These are phyloP conservation scores for Capsicum rhomboideum DNA, from an alignment of 257 asterid genomes.

Conservation along the genomic window DNA sequence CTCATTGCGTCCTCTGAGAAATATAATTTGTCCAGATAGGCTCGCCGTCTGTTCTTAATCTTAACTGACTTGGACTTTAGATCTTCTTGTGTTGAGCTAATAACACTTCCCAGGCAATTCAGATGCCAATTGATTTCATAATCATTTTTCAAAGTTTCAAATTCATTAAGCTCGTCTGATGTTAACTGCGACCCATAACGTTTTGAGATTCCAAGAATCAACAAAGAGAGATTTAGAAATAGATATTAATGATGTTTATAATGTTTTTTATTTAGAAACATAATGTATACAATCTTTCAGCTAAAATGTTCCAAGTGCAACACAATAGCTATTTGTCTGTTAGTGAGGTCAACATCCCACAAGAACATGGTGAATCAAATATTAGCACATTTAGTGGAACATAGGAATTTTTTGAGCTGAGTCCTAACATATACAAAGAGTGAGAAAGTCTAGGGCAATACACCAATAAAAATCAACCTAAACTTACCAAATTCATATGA, in stretches of 20 bases:
- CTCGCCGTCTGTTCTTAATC: slow-evolving; percentile 82
- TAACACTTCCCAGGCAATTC: slow-evolving; percentile 47
- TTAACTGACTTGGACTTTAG: slow-evolving; percentile 50
- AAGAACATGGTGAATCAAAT: background rate
- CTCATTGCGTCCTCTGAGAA: slow-evolving; percentile 98
- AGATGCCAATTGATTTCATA: slow-evolving; percentile 94
- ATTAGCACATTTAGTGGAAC: background rate
- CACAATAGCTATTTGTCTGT: background rate
- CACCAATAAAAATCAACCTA: too few relatives aligned
- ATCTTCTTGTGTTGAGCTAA: slow-evolving; percentile 64
- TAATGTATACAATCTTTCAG: background rate
- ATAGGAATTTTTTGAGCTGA: background rate
- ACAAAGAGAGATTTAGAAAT: background rate
- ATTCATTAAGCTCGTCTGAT: slow-evolving; percentile 58
- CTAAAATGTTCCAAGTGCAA: background rate
- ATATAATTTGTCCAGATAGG: slow-evolving; percentile 78
- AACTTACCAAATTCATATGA: background rate
- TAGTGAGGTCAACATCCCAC: background rate
- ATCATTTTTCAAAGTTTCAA: slow-evolving; percentile 59
- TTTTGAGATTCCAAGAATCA: slow-evolving; percentile 33
- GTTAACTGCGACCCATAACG: slow-evolving; percentile 74
- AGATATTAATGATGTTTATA: background rate
- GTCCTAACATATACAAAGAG: background rate
- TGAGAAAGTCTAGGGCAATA: background rate
- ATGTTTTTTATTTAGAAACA: background rate